Conservation (phyloP, 805 yeast species). For the Zygosaccharomyces kombuchaensis region DNA sequence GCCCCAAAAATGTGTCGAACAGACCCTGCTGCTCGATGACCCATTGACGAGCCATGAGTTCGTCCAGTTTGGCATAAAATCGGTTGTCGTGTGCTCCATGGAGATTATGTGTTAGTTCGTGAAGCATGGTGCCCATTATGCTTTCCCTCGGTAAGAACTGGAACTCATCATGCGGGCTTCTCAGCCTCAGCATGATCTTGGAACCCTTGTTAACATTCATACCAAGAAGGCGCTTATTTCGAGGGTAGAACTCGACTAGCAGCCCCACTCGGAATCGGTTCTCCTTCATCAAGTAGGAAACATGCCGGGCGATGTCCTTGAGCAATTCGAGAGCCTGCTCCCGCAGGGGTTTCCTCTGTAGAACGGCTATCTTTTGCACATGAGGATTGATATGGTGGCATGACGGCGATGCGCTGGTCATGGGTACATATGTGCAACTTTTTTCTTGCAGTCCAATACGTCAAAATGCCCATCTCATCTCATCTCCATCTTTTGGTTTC, state of each 20-base stretch:
- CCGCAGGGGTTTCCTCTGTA: slow-evolving; percentile 44
- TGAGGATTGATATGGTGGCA: slow-evolving; percentile 22
- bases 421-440: background rate
- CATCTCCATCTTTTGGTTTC: background rate
- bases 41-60: slow-evolving; percentile 49
- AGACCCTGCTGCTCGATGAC: slow-evolving; percentile 29
- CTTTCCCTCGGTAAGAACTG: slow-evolving; percentile 60
- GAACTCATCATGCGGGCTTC: slow-evolving; percentile 50
- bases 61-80: slow-evolving; percentile 65
- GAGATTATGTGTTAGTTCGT: slow-evolving; percentile 79
- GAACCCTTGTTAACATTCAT: slow-evolving; percentile 75
- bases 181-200: slow-evolving; percentile 65
- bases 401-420: background rate
- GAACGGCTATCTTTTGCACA: slow-evolving; percentile 38
- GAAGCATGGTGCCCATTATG: slow-evolving; percentile 77
- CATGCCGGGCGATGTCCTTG: slow-evolving; percentile 63
- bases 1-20: slow-evolving; percentile 31
- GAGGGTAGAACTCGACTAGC: slow-evolving; percentile 80
- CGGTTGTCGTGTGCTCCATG: slow-evolving; percentile 74
- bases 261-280: slow-evolving; percentile 60
- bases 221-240: slow-evolving; percentile 60
- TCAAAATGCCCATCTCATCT: background rate
- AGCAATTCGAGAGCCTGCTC: slow-evolving; percentile 56
- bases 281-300: slow-evolving; percentile 74
- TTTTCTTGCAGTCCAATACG: background rate